Conservation (phyloP, 1,284 basidiomycete genomes). For the Sutorius eximius region DNA sequence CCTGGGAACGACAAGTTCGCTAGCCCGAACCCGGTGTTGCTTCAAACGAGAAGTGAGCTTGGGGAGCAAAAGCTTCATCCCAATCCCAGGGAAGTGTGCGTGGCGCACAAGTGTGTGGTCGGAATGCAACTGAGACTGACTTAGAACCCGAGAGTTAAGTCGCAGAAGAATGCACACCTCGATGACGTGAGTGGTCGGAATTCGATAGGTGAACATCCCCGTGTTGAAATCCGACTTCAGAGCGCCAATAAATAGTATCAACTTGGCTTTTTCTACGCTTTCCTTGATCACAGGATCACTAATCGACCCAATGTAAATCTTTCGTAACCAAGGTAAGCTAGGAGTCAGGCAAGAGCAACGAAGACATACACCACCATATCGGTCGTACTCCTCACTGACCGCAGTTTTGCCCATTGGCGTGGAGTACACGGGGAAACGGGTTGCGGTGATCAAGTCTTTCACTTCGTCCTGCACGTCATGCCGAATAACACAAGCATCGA, state of each 20-base stretch:
- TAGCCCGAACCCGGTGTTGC: conserved; percentile 40
- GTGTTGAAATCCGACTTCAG: conserved; percentile 91
- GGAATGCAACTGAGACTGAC: conserved; percentile 70
- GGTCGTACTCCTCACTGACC: conserved; percentile 74
- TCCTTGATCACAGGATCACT: conserved; percentile 72
- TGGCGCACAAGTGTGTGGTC: conserved; percentile 71
- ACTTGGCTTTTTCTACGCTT: conserved; percentile 78
- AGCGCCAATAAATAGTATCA: conserved; percentile 81
- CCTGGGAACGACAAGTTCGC: conserved; percentile 48
- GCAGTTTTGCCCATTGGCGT: conserved; percentile 91
- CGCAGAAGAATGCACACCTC: conserved; percentile 45
- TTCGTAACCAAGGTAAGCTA: conserved; percentile 1
- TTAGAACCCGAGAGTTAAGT: conserved; percentile 1
- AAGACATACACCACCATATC: conserved; percentile 79
- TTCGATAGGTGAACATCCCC: conserved; percentile 77
- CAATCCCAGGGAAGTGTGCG: conserved; percentile 60
- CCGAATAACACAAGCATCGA: conserved; percentile 86
- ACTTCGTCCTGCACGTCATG: conserved; percentile 75
- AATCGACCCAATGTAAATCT: conserved; percentile 84
- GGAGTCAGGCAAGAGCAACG: not conserved
- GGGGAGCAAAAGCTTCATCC: conserved; percentile 73
- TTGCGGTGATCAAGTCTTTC: conserved; percentile 66
- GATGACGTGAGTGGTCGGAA: conserved; percentile 59
- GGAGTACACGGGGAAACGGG: conserved; percentile 76
- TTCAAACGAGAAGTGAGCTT: conserved; percentile 61